A percentile compares a stretch with the other conserved stretches of the same genome.
Conservation (phyloP, 805 yeast species). For the Yamadazyma nakazawae region DNA sequence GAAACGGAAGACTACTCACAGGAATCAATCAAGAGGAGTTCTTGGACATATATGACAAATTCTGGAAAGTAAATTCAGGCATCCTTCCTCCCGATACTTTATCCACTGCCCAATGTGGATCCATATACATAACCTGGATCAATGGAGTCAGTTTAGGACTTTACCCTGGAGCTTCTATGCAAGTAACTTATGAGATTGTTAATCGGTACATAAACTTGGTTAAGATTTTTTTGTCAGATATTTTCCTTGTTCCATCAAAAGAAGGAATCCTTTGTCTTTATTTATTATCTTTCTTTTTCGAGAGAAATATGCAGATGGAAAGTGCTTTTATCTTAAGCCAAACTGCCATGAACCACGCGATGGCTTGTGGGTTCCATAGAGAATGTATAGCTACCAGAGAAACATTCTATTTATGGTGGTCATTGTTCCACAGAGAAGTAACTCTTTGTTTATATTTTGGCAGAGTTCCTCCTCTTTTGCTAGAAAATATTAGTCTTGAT, state of each 20-base stretch:
- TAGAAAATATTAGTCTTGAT: slow-evolving; percentile 7
- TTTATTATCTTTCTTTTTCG: slow-evolving; percentile 8
- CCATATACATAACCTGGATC: slow-evolving; percentile 11
- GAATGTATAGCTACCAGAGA: slow-evolving; percentile 8
- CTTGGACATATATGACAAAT: neutral
- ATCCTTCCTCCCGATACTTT: slow-evolving; percentile 1
- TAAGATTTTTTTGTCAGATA: slow-evolving; percentile 9
- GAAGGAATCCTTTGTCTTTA: slow-evolving; percentile 10
- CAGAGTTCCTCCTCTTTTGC: slow-evolving; percentile 8
- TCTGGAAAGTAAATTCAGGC: slow-evolving; percentile 7
- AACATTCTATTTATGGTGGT: slow-evolving; percentile 11
- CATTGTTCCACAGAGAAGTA: slow-evolving; percentile 9
- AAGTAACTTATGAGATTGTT: slow-evolving; percentile 7
- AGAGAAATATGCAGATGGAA: slow-evolving; percentile 12
- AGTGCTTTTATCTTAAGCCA: slow-evolving; percentile 10
- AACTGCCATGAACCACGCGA: slow-evolving; percentile 11
- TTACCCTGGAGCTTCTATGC: slow-evolving; percentile 10
- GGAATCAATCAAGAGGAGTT: slow-evolving; percentile 6
- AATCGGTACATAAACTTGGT: slow-evolving; percentile 9
- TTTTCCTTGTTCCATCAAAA: slow-evolving; percentile 8
- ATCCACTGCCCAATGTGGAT: slow-evolving; percentile 7
- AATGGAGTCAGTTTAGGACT: slow-evolving; percentile 10
- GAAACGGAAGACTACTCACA: neutral
- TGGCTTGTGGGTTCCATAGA: slow-evolving; percentile 10
- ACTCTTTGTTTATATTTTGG: slow-evolving; percentile 9